These are phyloP conservation scores for Phytopythium helicoides DNA, from an alignment of 352 stramenopile species.

Conservation along the genomic window DNA sequence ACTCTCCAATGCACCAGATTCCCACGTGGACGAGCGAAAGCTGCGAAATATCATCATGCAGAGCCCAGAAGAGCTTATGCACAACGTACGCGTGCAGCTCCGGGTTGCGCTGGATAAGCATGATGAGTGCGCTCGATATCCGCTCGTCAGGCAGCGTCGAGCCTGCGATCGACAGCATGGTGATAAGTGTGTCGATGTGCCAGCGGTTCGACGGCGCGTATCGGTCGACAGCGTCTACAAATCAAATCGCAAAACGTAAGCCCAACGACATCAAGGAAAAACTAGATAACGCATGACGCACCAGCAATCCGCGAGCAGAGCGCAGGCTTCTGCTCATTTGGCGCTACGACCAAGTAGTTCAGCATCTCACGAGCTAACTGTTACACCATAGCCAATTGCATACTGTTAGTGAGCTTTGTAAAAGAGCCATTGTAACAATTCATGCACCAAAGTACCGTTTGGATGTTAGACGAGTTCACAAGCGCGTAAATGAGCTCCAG, in stretches of 20 bases:
- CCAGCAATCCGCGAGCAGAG: conserved; percentile 95
- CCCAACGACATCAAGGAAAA: background rate
- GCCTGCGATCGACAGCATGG: conserved; percentile 98
- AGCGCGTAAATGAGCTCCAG: conserved; percentile 99
- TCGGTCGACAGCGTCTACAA: conserved; percentile 75
- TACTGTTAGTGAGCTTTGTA: too few relatives aligned
- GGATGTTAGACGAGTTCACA: conserved; percentile 97
- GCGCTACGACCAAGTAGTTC: conserved; percentile 98
- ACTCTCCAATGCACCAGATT: conserved; percentile 99
- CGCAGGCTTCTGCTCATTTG: conserved; percentile 92
- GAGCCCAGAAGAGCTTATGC: conserved; percentile 96
- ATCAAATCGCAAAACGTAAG: background rate
- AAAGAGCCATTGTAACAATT: background rate
- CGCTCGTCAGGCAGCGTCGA: conserved; percentile 88
- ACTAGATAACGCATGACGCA: conserved; percentile 33
- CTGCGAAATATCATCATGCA: conserved; percentile 95
- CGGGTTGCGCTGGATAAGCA: conserved; percentile 93
- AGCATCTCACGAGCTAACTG: conserved; percentile 97
- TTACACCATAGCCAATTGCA: conserved; percentile 6
- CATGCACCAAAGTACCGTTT: conserved; percentile 48
- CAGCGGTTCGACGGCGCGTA: conserved; percentile 84
- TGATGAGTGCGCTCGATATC: conserved; percentile 94
- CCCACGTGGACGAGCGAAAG: conserved; percentile 95
- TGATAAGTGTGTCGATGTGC: conserved; percentile 98
- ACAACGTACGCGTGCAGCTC: conserved; percentile 93